Evolutionary conservation across 192 early-diverging fungal genomes (phyloP), one percentile per base, ranked within the genome.

Genomic region (Umbelopsis sp.): DNA sequence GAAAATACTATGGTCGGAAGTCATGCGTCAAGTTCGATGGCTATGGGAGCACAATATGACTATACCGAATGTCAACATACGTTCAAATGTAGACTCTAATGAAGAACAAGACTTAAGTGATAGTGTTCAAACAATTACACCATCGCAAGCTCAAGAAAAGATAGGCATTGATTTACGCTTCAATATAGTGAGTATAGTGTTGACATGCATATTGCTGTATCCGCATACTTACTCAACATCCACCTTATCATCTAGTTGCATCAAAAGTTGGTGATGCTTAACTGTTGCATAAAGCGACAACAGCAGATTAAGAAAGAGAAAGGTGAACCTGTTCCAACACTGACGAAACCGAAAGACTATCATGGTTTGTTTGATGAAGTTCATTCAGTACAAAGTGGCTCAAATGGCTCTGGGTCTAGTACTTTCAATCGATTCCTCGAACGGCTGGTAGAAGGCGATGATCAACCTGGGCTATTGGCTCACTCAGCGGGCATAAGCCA

Each of bases 231-330:
- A 49, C 51, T 25, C 37, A 20, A 46, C 3, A 22, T 7, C 46
- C n/a, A 10, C 11, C 11, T 33, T 6, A 44, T 49, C 7, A 44
- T 20, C 8, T 64, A 72, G 71, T 71, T 88, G 1, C 82, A 91
- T 72, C 91, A 92, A 83, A 94, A 92, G 52, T 76, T 94, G 15
- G 84, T 89, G 44, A 93, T 94, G 91, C 79, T 94, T 55, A 94
- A 94, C 75, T 92, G 90, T 70, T 94, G 92, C 74, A 81, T 89
- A 46, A 73, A 81, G 22, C 84, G 88, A 15, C 75, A 70, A 18
- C 67, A 49, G 48, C 37, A 51, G 44, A 13, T 47, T 13, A 64
- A 55, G 33, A 78, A 78, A 25, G 48, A 45, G n/a, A 79, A 71
- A 15, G 48, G 44, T 37, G 35, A 74, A 33, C 20, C 53, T 51